These are phyloP conservation scores for Nelumbo lutea DNA, from an alignment of 164 flowering plant species.

Conservation along the genomic window DNA sequence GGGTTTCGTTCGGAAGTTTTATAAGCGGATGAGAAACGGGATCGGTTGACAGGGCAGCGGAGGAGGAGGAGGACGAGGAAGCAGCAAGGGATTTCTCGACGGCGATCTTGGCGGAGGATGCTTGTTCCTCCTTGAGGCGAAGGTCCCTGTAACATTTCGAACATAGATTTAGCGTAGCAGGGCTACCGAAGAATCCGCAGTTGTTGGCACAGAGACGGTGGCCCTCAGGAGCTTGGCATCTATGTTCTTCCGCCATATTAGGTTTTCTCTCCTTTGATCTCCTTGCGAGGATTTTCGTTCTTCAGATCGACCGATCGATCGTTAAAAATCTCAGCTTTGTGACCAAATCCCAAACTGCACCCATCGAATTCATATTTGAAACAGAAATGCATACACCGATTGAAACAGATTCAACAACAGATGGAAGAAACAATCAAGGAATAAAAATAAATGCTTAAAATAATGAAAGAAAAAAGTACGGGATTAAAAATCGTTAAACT, in stretches of 20 bases:
- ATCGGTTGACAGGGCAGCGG: background rate
- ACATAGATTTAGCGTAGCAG: constrained; percentile 60
- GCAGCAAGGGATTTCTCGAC: constrained; percentile 36
- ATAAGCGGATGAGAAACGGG: constrained; percentile 11
- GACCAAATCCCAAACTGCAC: too few relatives aligned
- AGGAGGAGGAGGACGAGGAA: constrained; percentile 10
- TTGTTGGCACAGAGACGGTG: constrained; percentile 70
- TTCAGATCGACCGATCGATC: background rate
- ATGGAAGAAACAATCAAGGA: too few relatives aligned
- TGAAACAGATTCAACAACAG: too few relatives aligned
- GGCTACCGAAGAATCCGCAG: constrained; percentile 73
- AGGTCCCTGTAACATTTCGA: constrained; percentile 66
- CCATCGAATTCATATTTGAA: too few relatives aligned
- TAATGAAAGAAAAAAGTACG: too few relatives aligned
- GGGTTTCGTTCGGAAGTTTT: constrained; percentile 11
- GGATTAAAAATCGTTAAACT: too few relatives aligned
- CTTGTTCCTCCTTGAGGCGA: constrained; percentile 47
- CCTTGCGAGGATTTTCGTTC: too few relatives aligned
- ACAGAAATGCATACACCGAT: too few relatives aligned
- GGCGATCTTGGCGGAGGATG: constrained; percentile 39
- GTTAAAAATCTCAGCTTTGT: background rate
- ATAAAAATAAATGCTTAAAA: too few relatives aligned
- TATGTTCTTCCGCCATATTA: constrained; percentile 68
- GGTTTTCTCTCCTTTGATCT: background rate
- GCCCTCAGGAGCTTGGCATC: constrained; percentile 53